Percentiles rank a stretch among this genome's conserved stretches.
Evolutionary conservation across 1,284 basidiomycete species (phyloP).

Genomic region (Cryptococcus wingfieldii): DNA sequence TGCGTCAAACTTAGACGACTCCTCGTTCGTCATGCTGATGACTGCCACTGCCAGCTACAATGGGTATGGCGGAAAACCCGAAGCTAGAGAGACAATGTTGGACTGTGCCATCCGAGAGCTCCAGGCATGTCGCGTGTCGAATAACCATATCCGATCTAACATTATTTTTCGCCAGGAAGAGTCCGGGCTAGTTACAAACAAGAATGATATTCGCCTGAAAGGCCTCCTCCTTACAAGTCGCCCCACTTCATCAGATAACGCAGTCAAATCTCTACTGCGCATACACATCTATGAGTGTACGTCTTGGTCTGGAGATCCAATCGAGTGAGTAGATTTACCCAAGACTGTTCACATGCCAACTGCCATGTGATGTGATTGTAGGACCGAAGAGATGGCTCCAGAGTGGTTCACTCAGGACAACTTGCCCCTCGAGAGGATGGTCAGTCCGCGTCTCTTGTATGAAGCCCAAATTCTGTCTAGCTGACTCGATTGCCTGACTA

Average conservation of each 20-base stretch:
- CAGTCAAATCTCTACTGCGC: constrained; percentile 3
- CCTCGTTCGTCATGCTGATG: neutral
- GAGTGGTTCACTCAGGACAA: constrained; percentile 22
- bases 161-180: constrained; percentile 59
- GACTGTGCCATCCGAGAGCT: constrained; percentile 65
- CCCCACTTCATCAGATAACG: neutral
- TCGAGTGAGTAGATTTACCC: constrained; percentile 13
- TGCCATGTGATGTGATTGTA: neutral
- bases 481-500: neutral
- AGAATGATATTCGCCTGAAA: constrained; percentile 17
- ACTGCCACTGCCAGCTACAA: constrained; percentile 54
- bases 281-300: constrained; percentile 20
- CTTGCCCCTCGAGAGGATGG: constrained; percentile 27
- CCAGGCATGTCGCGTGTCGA: constrained; percentile 12
- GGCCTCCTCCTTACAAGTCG: constrained; percentile 20
- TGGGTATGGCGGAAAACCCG: constrained; percentile 71
- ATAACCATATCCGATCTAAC: neutral
- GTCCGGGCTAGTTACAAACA: constrained; percentile 60
- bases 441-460: constrained; percentile 1
- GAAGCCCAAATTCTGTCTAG: neutral
- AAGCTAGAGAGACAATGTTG: constrained; percentile 58
- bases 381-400: constrained; percentile 38
- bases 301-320: constrained; percentile 15
- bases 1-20: constrained; percentile 37
- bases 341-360: too few species aligned